Base-by-base conservation (phyloP, 371 early-diverging fungal genomes). In the Basidiobolus meristosporus region DNA sequence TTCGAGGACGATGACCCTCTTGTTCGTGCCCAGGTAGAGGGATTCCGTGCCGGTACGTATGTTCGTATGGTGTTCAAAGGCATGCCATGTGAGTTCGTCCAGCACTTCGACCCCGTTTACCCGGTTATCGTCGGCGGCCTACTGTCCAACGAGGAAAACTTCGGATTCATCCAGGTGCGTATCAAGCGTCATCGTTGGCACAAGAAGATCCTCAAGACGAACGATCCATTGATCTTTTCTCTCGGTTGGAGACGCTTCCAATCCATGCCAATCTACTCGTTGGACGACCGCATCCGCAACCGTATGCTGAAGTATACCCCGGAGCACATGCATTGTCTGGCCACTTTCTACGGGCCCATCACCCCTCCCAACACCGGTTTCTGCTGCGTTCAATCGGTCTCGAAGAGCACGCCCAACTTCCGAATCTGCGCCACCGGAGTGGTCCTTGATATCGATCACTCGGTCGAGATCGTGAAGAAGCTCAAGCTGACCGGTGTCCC, bases 211-310 rank as follows among this genome's bases (percentile, higher is more conserved):
- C 66, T 98, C 29, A 98, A 98, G 63, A 93, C 85, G 31, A 93
- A 95, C 53, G 97, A 97, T 53, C 97, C 98, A 10, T 66, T 95
- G 31, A 83, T 98, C 41, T 80, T 97, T 44, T 97, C 98, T 4
- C 60, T 98, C 39, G 99, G 99, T 14, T 99, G 98, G 98, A 72
- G 95, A 31, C 82, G 99, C 38, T 90, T 95, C 76, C 96, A 98
- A 56, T 83, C 83, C 29, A 77, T 92, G 43, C 98, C 98, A 2
- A 60, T 93, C 29, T 98, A 89, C 60, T 92, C 88, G 29, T 61
- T 92, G 31, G 78, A 90, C 56, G 92, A 90, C 52, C 83, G 84
- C 32, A 86, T 79, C 29, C 71, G 96, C 35, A 97, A 95, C 61
- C 75, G 93, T 43, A 84, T 96, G 89, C 70, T 98, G 35, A 98